Evolutionary conservation across 768 basidiomycete genomes (phyloP).

Genomic region (Rhodotorula paludigena): DNA sequence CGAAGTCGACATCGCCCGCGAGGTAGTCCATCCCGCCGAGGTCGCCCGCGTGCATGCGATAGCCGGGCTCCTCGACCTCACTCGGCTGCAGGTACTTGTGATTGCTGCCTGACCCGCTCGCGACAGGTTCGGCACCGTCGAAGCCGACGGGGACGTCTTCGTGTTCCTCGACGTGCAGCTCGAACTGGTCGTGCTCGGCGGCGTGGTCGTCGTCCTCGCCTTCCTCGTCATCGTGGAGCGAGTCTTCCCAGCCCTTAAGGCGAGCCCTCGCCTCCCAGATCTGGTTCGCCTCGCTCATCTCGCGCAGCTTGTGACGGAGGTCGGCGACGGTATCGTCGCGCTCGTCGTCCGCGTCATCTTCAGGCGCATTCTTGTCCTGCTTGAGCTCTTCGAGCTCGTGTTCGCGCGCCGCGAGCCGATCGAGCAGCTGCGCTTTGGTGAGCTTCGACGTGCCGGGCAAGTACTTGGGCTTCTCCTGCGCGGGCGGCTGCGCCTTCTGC

Average conservation of each 20-base stretch:
- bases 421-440: not conserved
- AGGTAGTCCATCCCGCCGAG: not conserved
- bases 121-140: too few species aligned
- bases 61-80: not conserved
- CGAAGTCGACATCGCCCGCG: not conserved
- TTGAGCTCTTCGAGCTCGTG: not conserved
- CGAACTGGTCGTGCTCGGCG: too few species aligned
- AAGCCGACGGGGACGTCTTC: too few species aligned
- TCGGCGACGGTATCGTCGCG: not conserved
- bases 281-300: not conserved
- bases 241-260: not conserved
- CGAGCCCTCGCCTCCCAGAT: not conserved
- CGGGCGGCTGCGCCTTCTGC: not conserved
- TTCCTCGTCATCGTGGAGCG: not conserved
- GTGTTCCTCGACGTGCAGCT: too few species aligned
- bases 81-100: too few species aligned
- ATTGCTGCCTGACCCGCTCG: too few species aligned
- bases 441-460: too few species aligned
- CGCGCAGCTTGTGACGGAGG: not conserved
- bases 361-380: too few species aligned
- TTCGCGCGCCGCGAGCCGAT: not conserved
- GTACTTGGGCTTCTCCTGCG: too few species aligned
- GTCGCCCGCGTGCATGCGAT: not conserved
- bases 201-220: not conserved
- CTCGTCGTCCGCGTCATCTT: too few species aligned